Base-by-base conservation (phyloP, 1,139 yeast species). In the Pichia terricola region DNA sequence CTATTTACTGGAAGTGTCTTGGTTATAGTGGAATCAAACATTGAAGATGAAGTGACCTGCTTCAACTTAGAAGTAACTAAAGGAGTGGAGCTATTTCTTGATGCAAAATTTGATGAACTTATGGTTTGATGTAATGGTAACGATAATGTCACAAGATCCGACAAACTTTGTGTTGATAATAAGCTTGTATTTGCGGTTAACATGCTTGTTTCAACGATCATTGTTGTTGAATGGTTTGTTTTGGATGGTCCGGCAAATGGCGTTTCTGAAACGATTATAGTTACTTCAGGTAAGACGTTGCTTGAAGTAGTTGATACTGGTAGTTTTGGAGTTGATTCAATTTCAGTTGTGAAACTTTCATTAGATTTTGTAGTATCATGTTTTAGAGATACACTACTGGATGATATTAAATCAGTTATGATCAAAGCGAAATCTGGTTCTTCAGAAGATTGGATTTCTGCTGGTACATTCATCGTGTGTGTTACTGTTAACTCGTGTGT, bases 401-500 rank as follows among this genome's bases (percentile, higher is more conserved):
- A 3, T 27, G 31, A 7, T 36, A 5, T 10, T 27, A 6, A 2
- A 27, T 5, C 25, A 10, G 26, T 39, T 26, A 27, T 50, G 37
- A 31, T 34, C 33, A 32, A 26, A 10, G 28, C 28, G 4, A 34
- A 10, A 11, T 7, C 5, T 35, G 37, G 37, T 35, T 26, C 3
- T 28, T 35, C 37, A 25, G 28, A 25, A 26, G 30, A 26, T 7
- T 35, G 9, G 2, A 31, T 31, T 11, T 10, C 11, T 16, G 22
- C 22, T 16, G 22, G 22, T 16, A 16, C 22, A 16, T 16, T 16
- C 22, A 26, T 25, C 5, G 42, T 38, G 28, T 35, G 35, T 3
- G 49, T 40, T n/a, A 44, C 9, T 6, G 43, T 39, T 5, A 38
- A 25, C 3, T 34, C 39, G 28, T 35, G 30, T 4, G 45, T 45